Conservation (phyloP, 768 basidiomycete species). For the Hygrophorus pudorinus region DNA sequence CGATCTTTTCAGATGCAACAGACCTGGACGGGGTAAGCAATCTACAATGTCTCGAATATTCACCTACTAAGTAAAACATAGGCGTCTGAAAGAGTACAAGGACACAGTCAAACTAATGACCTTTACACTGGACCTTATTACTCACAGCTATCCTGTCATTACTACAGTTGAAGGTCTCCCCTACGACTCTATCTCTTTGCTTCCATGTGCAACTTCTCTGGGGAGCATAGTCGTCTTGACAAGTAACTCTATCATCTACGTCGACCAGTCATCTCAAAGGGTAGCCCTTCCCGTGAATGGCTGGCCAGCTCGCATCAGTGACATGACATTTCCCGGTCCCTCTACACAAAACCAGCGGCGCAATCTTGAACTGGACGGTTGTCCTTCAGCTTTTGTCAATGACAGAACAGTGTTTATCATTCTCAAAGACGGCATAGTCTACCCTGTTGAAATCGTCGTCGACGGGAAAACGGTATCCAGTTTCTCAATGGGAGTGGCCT, state of each 20-base stretch:
- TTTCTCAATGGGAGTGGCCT: conserved; percentile 41
- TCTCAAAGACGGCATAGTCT: conserved; percentile 61
- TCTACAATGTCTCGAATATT: conserved; percentile 1
- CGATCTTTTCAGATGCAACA: conserved; percentile 77
- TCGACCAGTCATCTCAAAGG: conserved; percentile 77
- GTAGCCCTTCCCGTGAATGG: conserved; percentile 73
- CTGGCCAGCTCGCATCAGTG: conserved; percentile 71
- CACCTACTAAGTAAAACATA: conserved; percentile 17
- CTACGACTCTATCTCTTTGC: conserved; percentile 57
- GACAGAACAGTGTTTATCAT: conserved; percentile 71
- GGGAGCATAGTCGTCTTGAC: conserved; percentile 79
- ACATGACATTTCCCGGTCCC: conserved; percentile 42
- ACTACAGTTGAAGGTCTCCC: conserved; percentile 66
- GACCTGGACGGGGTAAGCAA: conserved; percentile 82
- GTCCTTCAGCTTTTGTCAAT: conserved; percentile 59
- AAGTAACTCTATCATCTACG: conserved; percentile 74
- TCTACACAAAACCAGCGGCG: conserved; percentile 32
- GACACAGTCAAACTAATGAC: conserved; percentile 75
- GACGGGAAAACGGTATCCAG: conserved; percentile 67
- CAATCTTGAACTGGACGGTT: conserved; percentile 63
- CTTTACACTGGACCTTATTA: conserved; percentile 77
- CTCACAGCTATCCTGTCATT: conserved; percentile 74
- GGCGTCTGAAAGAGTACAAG: conserved; percentile 77
- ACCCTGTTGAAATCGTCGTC: conserved; percentile 65
- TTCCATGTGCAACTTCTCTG: conserved; percentile 59